Base-by-base conservation (phyloP, 768 basidiomycete genomes). In the Termitomyces sp. region DNA sequence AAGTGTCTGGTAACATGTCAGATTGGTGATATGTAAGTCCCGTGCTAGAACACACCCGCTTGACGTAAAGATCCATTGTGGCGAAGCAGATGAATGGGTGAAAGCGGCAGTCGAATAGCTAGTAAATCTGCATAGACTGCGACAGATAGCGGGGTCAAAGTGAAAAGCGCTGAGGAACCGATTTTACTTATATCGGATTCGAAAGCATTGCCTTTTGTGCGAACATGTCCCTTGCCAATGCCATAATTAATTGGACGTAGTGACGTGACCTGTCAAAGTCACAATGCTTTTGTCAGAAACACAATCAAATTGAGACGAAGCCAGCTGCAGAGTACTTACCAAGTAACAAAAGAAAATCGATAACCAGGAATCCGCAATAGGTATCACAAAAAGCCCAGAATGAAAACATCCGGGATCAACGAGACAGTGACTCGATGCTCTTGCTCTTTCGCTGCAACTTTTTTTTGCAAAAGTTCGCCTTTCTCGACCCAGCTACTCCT, bases 401-500 rank as follows among this genome's bases (percentile, higher is more conserved):
- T 51, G 54, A 63, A 36, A 48, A 48, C 9, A 35, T 20, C 33
- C 50, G 9, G 50, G 42, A 60, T 61, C 52, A 61, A 56, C 24
- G 38, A 55, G 40, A 56, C 33, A 53, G 36, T 32, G 55, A 35
- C 22, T 7, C 45, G 32, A 61, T 38, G 40, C 13, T 33, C 57
- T 63, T 74, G 61, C 72, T 73, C 65, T 76, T 83, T 66, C 73
- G 76, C 63, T 76, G 73, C 57, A 83, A 70, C 64, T 76, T 82
- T 56, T 75, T 73, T n/a, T 77, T 76, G 51, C 82, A 12, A 74
- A 15, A 65, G 70, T 64, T 73, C 81, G 20, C 79, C 80, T 51
- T 74, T 74, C 8, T 70, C 66, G 51, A 77, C 63, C 72, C 80
- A 73, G 32, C 65, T 59, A 7, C 62, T 65, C 42, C 45, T 67